Evolutionary conservation across 2,329 filamentous ascomycete species (phyloP).

Genomic region (Epicoccum nigrum): DNA sequence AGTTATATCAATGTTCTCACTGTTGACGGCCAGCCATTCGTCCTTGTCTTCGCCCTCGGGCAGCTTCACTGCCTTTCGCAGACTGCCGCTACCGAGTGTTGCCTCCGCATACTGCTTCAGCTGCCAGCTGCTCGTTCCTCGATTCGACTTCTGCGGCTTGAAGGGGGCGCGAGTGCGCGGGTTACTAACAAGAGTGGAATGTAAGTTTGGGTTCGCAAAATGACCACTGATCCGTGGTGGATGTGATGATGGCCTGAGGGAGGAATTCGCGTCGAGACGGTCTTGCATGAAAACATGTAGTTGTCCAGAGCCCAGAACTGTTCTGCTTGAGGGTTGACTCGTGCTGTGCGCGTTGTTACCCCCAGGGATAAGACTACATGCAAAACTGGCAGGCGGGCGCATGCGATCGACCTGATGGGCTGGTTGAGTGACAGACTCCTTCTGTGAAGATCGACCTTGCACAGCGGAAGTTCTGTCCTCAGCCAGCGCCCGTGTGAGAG

Average conservation of each 20-base stretch:
- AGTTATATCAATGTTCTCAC: conserved; percentile 57
- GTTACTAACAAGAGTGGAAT: conserved; percentile 65
- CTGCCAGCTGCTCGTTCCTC: conserved; percentile 90
- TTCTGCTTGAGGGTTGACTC: conserved; percentile 3
- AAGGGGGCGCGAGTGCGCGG: conserved; percentile 89
- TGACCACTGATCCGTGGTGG: conserved; percentile 22
- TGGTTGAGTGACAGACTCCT: not conserved
- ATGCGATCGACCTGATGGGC: conserved; percentile 14
- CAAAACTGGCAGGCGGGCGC: conserved; percentile 46
- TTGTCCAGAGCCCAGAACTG: conserved; percentile 22
- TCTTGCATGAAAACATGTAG: conserved; percentile 6
- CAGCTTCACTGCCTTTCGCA: conserved; percentile 94
- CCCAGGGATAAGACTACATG: conserved; percentile 32
- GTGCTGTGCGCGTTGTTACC: conserved; percentile 16
- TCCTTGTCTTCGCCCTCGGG: conserved; percentile 97
- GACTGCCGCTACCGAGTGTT: conserved; percentile 89
- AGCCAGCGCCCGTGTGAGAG: conserved; percentile 11
- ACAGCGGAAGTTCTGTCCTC: not conserved
- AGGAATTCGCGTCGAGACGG: conserved; percentile 15
- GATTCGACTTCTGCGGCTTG: conserved; percentile 81
- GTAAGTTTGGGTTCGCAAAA: conserved; percentile 41
- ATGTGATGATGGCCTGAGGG: conserved; percentile 10
- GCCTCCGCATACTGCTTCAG: conserved; percentile 98
- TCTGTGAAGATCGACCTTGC: not conserved
- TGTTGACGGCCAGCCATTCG: conserved; percentile 97